Evolutionary conservation across 2,329 filamentous ascomycete species (phyloP), one percentile per base, ranked within the genome.

Genomic region (Botrytis paeoniae): DNA sequence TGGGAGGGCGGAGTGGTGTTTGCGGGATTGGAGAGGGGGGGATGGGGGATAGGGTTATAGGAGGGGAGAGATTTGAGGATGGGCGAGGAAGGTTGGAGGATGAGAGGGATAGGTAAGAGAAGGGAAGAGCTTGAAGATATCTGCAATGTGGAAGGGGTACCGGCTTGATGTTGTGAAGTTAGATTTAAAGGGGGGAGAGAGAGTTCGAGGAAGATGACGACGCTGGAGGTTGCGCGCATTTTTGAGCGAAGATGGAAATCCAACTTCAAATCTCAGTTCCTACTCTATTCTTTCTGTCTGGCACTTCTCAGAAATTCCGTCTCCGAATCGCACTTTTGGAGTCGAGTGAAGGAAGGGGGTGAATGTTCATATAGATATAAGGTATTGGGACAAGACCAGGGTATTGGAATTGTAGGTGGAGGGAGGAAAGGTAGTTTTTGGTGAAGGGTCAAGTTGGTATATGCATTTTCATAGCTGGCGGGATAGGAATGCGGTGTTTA

Each of bases 231-330:
- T 51, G 3, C 25, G 48, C 10, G 2, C 5, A 5, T 14, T 6
- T 6, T 14, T 2, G 45, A 1, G 5, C 22, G 6, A 14, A 0
- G 10, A n/a, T 6, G 48, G 4, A 7, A 6, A 6, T n/a, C 1
- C 0, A 5, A n/a, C 4, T 51, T 51, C 12, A n/a, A 3, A 51
- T n/a, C 4, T n/a, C 0, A n/a, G 48, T 7, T 51, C 5, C 48
- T 7, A 6, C 25, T 51, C 48, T n/a, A n/a, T 16, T n/a, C 1
- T 51, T 14, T n/a, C 10, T 14, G 10, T 51, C 25, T 14, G 48
- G 25, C 10, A 6, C 10, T 6, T n/a, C 10, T n/a, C 4, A 2
- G 48, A n/a, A 25, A n/a, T 12, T n/a, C 25, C 5, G 22, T 51
- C 25, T 51, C 22, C 0, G 48, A 14, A n/a, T 51, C 10, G 25